phyloP scores from a whole-genome alignment of 352 stramenopile species.

The Lagenidium giganteum region DNA sequence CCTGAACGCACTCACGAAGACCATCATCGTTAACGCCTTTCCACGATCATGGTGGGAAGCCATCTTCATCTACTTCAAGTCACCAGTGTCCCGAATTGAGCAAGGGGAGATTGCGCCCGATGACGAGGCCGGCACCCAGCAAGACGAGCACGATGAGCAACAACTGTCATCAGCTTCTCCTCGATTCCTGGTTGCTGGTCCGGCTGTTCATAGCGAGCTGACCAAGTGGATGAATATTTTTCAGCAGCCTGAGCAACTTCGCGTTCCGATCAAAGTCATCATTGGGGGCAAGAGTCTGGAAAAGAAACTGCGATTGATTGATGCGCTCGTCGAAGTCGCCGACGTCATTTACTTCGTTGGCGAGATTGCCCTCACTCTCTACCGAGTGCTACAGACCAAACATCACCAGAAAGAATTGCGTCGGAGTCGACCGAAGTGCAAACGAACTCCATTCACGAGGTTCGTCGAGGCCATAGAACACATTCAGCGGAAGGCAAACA shows the following conservation, averaged over 20 bases:
- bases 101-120: no score
- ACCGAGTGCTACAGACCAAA: constrained; percentile 36
- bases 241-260: constrained; percentile 19
- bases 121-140: not conserved
- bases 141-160: not conserved
- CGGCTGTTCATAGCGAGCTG: no score
- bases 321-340: constrained; percentile 51
- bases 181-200: constrained; percentile 17
- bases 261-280: constrained; percentile 31
- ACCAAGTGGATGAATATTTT: constrained; percentile 25
- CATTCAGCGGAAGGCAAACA: constrained; percentile 59
- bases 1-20: not conserved
- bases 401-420: constrained; percentile 12
- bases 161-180: not conserved
- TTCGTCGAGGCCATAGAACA: constrained; percentile 35
- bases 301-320: constrained; percentile 58
- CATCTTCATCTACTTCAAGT: constrained; percentile 17
- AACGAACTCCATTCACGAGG: constrained; percentile 1
- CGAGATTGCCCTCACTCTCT: constrained; percentile 51
- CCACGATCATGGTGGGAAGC: constrained; percentile 20
- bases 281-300: constrained; percentile 48
- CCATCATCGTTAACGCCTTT: constrained; percentile 11
- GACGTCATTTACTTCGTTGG: constrained; percentile 63
- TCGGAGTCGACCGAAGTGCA: constrained; percentile 3
- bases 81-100: no score